Percentiles rank a stretch among this genome's conserved stretches.
Evolutionary conservation across 768 basidiomycete species (phyloP).

Genomic region (Rhizopogon roseolus): DNA sequence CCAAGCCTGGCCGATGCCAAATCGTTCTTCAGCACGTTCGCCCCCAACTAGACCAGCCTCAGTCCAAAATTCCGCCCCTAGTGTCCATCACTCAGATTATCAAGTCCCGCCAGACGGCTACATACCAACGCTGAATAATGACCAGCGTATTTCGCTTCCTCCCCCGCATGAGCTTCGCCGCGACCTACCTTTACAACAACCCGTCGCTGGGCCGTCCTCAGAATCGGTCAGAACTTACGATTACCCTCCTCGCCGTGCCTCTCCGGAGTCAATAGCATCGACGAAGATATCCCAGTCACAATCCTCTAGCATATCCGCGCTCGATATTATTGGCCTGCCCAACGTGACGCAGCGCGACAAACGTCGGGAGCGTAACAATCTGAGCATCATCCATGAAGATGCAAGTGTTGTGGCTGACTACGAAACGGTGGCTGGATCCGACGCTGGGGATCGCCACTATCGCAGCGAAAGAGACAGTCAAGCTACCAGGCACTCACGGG

Average conservation of each 20-base stretch:
- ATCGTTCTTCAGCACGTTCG: conserved; percentile 6
- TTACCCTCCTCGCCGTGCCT: conserved; percentile 19
- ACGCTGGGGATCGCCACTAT: conserved; percentile 7
- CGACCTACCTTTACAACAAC: conserved; percentile 22
- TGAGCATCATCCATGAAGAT: conserved; percentile 30
- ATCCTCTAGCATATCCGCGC: conserved; percentile 27
- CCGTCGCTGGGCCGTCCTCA: conserved; percentile 9
- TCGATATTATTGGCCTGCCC: conserved; percentile 26
- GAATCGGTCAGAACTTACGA: conserved; percentile 16
- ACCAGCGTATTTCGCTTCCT: conserved; percentile 39
- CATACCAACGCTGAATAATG: conserved; percentile 39
- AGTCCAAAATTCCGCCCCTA: conserved; percentile 14
- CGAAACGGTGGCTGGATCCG: conserved; percentile 16
- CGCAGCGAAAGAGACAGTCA: conserved; percentile 8
- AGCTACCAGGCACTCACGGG: conserved; percentile 10
- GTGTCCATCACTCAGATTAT: conserved; percentile 13
- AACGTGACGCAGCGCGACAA: background rate
- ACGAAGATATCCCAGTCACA: conserved; percentile 19
- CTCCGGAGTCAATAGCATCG: conserved; percentile 25
- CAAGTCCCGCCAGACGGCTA: conserved; percentile 43
- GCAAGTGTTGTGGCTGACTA: conserved; percentile 19
- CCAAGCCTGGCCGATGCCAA: conserved; percentile 13
- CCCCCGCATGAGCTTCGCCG: conserved; percentile 45
- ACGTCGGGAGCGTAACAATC: conserved; percentile 17
- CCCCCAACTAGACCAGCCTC: conserved; percentile 12